phyloP scores from a whole-genome alignment of 306 rosid species.

The Prunus persica region DNA sequence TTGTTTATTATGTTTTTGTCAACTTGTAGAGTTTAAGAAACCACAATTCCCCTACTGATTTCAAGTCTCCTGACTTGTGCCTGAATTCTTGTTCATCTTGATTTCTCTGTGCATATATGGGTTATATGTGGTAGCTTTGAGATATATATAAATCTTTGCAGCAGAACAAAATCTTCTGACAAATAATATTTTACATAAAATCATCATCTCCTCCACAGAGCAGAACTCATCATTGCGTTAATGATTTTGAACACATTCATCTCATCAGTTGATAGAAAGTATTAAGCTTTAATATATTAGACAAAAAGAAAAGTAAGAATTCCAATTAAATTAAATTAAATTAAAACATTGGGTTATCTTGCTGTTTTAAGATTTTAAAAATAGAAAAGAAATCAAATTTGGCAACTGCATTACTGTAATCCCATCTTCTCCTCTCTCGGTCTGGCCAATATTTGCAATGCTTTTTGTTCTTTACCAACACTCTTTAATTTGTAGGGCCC shows the following conservation, averaged over 20 bases:
- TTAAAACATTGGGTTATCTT: constrained; percentile 10
- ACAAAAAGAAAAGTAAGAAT: constrained; percentile 26
- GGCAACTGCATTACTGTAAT: constrained; percentile 34
- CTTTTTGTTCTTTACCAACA: constrained; percentile 54
- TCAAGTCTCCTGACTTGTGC: background rate
- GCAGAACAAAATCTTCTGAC: constrained; percentile 42
- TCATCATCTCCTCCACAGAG: constrained; percentile 24
- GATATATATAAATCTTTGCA: background rate
- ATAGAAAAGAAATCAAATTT: constrained; percentile 20
- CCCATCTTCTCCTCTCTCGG: constrained; percentile 30
- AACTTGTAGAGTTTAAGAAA: background rate
- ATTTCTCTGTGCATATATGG: background rate
- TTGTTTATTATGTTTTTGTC: background rate
- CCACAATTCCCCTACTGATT: background rate
- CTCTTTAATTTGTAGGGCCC: constrained; percentile 45
- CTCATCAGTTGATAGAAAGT: constrained; percentile 16
- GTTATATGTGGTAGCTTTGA: too few species aligned
- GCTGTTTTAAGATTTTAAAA: constrained; percentile 7
- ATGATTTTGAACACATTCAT: constrained; percentile 25
- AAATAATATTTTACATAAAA: constrained; percentile 32
- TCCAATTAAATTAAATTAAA: constrained; percentile 20
- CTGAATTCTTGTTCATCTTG: constrained; percentile 16
- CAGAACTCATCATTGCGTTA: constrained; percentile 17
- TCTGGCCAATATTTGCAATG: constrained; percentile 20
- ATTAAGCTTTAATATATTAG: constrained; percentile 9